Conservation (phyloP, 192 early-diverging fungal genomes). For the Coemansia sp. region DNA sequence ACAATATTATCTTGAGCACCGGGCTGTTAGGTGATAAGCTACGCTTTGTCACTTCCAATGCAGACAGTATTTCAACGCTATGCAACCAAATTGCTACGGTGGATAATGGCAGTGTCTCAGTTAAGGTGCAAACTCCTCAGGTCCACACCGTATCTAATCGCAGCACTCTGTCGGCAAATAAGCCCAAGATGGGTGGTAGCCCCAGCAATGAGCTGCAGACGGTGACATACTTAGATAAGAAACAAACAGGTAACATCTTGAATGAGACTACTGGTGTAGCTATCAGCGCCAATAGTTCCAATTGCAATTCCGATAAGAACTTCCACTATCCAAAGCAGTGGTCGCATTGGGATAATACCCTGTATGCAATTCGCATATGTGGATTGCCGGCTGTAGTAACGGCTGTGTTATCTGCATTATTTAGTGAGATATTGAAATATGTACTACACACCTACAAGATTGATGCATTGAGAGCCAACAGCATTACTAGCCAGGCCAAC, state of each 20-base stretch:
- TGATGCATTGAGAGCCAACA: not conserved
- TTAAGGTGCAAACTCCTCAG: slow-evolving; percentile 57
- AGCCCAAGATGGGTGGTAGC: not conserved
- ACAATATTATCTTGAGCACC: slow-evolving; percentile 61
- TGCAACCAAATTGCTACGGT: slow-evolving; percentile 28
- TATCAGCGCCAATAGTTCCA: not conserved
- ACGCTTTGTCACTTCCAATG: slow-evolving; percentile 50
- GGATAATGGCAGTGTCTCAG: slow-evolving; percentile 11
- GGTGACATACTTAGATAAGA: not conserved
- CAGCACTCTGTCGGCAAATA: slow-evolving; percentile 29
- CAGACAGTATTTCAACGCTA: slow-evolving; percentile 20
- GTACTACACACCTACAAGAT: not conserved
- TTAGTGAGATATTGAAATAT: not conserved
- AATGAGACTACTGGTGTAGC: not conserved
- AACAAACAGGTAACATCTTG: not conserved
- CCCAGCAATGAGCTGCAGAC: not conserved
- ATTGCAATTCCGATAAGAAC: not conserved
- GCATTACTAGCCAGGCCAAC: not conserved
- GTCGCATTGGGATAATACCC: slow-evolving; percentile 55
- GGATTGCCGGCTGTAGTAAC: not conserved
- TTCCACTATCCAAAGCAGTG: not conserved
- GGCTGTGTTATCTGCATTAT: not conserved
- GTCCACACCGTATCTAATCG: not conserved
- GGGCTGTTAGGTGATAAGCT: slow-evolving; percentile 61
- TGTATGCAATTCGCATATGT: slow-evolving; percentile 41